phyloP scores from a whole-genome alignment of 176 grass and related monocot genomes.

The Hordeum vulgare region MorexV3_pseudomolecules_assembly NC_058523.1:371225935-371226434 shows the following conservation, averaged over 20 bases:
- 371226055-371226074: background rate
- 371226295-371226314: background rate
- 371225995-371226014: background rate
- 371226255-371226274: background rate
- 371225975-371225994: constrained; percentile 1
- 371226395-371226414: background rate
- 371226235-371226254: background rate
- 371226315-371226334: constrained; percentile 1
- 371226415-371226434: background rate
- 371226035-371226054: background rate
- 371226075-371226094: too few relatives aligned
- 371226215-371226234: background rate
- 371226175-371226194: background rate
- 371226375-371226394: constrained; percentile 5
- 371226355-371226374: background rate
- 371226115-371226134: background rate
- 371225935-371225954: background rate
- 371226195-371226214: background rate
- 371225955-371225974: background rate
- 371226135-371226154: background rate
- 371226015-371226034: background rate
- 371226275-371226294: background rate
- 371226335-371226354: background rate
- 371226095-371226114: too few relatives aligned
- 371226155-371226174: background rate